Evolutionary conservation across 768 basidiomycete species (phyloP).

Genomic region (Rickenella mellea): DNA sequence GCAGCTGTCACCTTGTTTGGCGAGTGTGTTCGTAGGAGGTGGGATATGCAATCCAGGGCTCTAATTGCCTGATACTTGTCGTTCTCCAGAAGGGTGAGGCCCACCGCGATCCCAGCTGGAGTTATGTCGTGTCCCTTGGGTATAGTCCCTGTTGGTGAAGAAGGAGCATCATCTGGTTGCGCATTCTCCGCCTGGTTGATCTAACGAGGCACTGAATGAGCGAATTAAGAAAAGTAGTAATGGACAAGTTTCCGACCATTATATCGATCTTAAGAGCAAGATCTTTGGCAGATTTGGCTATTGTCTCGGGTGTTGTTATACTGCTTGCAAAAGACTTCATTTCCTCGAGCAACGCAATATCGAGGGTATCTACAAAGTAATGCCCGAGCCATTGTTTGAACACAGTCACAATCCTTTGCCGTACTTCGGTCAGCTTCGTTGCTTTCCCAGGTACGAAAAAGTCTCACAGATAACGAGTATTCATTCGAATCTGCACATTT

Average conservation of each 20-base stretch:
- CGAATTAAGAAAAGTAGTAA: too few relatives aligned
- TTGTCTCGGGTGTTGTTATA: neutral
- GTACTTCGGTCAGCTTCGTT: conserved; percentile 1
- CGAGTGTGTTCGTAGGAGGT: conserved; percentile 22
- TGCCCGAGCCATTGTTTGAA: conserved; percentile 4
- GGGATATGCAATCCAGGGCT: conserved; percentile 32
- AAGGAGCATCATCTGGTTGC: too few relatives aligned
- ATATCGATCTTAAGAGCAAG: conserved; percentile 1
- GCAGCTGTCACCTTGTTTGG: conserved; percentile 25
- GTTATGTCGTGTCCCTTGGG: conserved; percentile 23
- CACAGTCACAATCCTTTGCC: neutral
- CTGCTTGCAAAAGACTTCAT: conserved; percentile 1
- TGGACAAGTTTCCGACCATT: too few relatives aligned
- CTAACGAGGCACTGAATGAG: too few relatives aligned
- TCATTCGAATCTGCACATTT: too few relatives aligned
- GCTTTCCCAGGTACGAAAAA: too few relatives aligned
- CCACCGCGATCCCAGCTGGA: conserved; percentile 32
- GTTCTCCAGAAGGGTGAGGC: conserved; percentile 34
- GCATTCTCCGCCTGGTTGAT: too few relatives aligned
- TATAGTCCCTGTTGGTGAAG: conserved; percentile 18
- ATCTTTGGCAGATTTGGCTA: neutral
- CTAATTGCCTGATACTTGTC: conserved; percentile 28
- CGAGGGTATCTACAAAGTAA: neutral
- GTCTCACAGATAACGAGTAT: too few relatives aligned
- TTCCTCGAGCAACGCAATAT: conserved; percentile 1